Base-by-base conservation (phyloP, 169 alveolate species). In the Perkinsus chesapeaki region DNA sequence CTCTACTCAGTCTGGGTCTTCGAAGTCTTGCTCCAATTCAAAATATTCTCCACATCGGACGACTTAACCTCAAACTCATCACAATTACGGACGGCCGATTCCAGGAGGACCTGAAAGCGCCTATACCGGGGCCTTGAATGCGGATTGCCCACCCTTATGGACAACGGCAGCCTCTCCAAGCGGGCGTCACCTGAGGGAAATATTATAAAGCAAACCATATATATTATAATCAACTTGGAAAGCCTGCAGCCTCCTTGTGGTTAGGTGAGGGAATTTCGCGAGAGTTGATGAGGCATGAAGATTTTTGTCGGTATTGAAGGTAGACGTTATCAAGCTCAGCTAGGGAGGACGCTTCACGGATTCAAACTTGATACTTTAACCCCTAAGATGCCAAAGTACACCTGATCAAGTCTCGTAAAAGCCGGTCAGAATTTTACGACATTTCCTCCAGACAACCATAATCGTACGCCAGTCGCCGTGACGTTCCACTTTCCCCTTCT, bases 51-150 rank as follows among this genome's bases (percentile, higher is more conserved):
- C 27, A 98, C 99, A 94, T 98, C 99, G 19, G 95, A 92, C n/a
- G 94, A 95, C 47, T 96, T 97, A 39, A 98, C 98, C 94, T 91
- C 91, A 73, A 73, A 92, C 93, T 97, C 98, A 94, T 98, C 99
- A 94, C 99, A 98, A 96, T 98, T 98, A 73, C 99, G 97, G 39
- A 98, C 97, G 0, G 99, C 99, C 31, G 99, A 97, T 96, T 98
- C 99, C 72, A 98, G 97, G 37, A 98, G 92, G 10, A 98, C 97
- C 94, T 99, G 96, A 60, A 98, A 97, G n/a, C 99, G 60, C 23
- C 60, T 9, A 43, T 43, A 5, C 23, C 60, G 60, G n/a, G n/a
- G n/a, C 5, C 60, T 43, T 43, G 5, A 43, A 43, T 43, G 60
- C 5, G 5, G 60, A 43, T 16, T 9, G 60, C 60, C 16, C 60